Evolutionary conservation across 768 basidiomycete genomes (phyloP), one percentile per base, ranked within the genome.

Genomic region (Goffeauzyma gilvescens): DNA sequence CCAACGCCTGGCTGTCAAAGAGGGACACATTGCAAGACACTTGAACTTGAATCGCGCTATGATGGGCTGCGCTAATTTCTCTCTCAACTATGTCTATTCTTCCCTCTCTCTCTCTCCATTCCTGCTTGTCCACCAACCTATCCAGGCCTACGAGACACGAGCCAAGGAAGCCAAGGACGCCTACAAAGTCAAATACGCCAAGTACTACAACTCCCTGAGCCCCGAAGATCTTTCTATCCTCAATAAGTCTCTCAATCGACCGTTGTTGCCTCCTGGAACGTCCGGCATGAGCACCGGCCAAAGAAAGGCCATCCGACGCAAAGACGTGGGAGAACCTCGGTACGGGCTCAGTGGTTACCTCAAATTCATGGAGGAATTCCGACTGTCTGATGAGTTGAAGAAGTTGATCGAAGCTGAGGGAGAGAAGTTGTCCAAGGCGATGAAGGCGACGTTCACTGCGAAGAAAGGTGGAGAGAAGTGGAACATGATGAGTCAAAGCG

Each of bases 401-500:
- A 10, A 44, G 28, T 3, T 26, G 38, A 24, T 23, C 20, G 38
- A 43, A 27, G 14, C 13, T 30, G 40, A 49, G 24, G 42, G 42
- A 14, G 23, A 44, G 3, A n/a, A 38, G 31, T 13, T 25, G 31
- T 30, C 28, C 9, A n/a, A n/a, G n/a, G n/a, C n/a, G n/a, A n/a
- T n/a, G n/a, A n/a, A n/a, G n/a, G 27, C 35, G 20, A 36, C 41
- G 26, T 49, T 30, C 20, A 31, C 27, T 5, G 32, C 36, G 38
- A 49, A 49, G 38, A 44, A 38, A 33, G 47, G 36, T 5, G 47
- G 47, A 4, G 36, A 42, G 38, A 44, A 37, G 31, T 49, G 47
- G 47, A 42, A n/a, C 0, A 22, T 31, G 18, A 49, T 49, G 47
- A 49, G 42, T 17, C 24, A 6, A 18, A 38, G 40, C 17, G 42